These are phyloP conservation scores for Mucor saturninus DNA, from an alignment of 371 early-diverging fungal genomes.

Conservation along the genomic window DNA sequence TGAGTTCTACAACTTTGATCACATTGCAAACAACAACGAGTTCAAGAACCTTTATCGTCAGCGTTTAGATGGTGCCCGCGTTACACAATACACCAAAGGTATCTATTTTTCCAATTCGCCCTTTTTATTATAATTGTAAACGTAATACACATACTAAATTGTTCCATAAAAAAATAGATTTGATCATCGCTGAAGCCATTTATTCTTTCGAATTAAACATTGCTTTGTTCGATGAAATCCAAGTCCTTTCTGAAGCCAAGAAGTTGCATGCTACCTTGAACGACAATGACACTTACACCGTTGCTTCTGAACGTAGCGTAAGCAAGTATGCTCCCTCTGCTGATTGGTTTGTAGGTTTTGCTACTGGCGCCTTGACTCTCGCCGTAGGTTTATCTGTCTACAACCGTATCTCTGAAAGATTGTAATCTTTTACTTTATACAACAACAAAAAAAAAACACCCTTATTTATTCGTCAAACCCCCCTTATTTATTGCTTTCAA, in stretches of 20 bases:
- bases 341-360: constrained; percentile 26
- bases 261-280: constrained; percentile 27
- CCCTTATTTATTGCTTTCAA: constrained; percentile 5
- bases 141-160: background rate
- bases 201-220: constrained; percentile 50
- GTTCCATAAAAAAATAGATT: constrained; percentile 21
- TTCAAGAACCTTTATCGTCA: constrained; percentile 63
- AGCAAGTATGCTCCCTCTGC: constrained; percentile 5
- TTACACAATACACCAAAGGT: constrained; percentile 40
- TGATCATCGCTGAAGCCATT: constrained; percentile 46
- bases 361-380: constrained; percentile 16
- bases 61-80: constrained; percentile 43
- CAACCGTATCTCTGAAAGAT: constrained; percentile 15
- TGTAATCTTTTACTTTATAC: background rate
- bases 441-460: background rate
- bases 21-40: constrained; percentile 52
- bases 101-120: background rate
- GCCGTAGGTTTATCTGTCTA: constrained; percentile 20
- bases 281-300: background rate
- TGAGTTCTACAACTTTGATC: constrained; percentile 54
- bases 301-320: background rate
- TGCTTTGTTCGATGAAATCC: constrained; percentile 50
- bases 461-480: constrained; percentile 7
- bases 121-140: background rate
- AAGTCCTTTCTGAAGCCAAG: constrained; percentile 36